Percentiles rank a stretch among this genome's conserved stretches.
Evolutionary conservation across 768 basidiomycete species (phyloP).

Genomic region (Boletus patriciae): DNA sequence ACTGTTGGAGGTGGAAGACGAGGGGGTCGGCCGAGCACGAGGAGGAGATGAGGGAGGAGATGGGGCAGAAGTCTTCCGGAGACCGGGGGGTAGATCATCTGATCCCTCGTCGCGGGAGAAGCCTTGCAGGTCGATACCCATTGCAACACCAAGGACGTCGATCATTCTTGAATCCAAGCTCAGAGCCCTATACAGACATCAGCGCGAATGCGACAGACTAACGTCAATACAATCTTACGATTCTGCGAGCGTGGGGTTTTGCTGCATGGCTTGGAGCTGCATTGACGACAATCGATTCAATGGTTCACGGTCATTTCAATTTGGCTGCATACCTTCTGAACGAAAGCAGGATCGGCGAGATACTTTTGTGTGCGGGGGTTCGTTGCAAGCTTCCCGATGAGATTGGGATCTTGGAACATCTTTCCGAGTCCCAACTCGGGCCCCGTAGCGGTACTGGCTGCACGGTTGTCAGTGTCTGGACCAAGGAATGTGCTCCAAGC

Average conservation of each 20-base stretch:
- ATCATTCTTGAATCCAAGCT: slow-evolving; percentile 86
- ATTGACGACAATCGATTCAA: neutral
- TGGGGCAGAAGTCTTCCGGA: slow-evolving; percentile 32
- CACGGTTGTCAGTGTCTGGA: slow-evolving; percentile 4
- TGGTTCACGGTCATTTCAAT: neutral
- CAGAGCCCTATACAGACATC: slow-evolving; percentile 44
- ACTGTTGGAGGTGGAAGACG: slow-evolving; percentile 42
- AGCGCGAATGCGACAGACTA: neutral
- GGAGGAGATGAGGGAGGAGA: slow-evolving; percentile 29
- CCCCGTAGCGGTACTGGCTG: slow-evolving; percentile 38
- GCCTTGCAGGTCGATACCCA: slow-evolving; percentile 92
- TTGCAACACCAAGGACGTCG: slow-evolving; percentile 86
- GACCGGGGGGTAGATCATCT: slow-evolving; percentile 68
- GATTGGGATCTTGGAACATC: slow-evolving; percentile 81
- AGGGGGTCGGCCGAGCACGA: slow-evolving; percentile 35
- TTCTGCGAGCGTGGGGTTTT: slow-evolving; percentile 64
- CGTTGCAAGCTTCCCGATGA: slow-evolving; percentile 77
- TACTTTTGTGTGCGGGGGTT: slow-evolving; percentile 86
- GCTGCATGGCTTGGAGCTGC: slow-evolving; percentile 65
- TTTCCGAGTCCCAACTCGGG: slow-evolving; percentile 65
- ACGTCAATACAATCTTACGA: slow-evolving; percentile 37
- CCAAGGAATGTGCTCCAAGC: neutral
- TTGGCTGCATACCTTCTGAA: slow-evolving; percentile 52
- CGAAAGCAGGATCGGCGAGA: slow-evolving; percentile 80
- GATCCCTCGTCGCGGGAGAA: slow-evolving; percentile 84